Evolutionary conservation across 225 moss, liverwort and hornwort species (phyloP).

Genomic region (Physcomitrellopsis africana): DNA sequence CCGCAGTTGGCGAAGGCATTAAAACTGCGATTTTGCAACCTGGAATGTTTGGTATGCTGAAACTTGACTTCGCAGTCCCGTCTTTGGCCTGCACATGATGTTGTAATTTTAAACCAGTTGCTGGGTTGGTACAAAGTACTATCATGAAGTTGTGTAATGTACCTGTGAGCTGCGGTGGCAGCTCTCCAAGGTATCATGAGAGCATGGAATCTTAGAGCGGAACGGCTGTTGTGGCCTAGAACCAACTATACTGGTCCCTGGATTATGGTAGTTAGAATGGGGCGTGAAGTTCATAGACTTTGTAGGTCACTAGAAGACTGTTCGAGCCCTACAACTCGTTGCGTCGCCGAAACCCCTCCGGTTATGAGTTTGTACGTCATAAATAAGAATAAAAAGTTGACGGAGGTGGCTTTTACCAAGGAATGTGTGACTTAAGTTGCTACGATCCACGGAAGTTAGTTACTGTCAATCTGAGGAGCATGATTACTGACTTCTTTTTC

Average conservation of each 20-base stretch:
- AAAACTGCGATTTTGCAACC: background rate
- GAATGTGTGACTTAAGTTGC: too few species aligned
- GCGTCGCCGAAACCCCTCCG: too few species aligned
- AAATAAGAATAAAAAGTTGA: too few species aligned
- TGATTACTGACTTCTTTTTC: too few species aligned
- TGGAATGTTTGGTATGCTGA: background rate
- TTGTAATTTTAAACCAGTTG: slow-evolving; percentile 4
- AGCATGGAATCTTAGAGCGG: slow-evolving; percentile 35
- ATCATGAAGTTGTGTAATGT: slow-evolving; percentile 4
- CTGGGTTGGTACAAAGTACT: slow-evolving; percentile 33
- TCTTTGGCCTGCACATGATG: slow-evolving; percentile 23
- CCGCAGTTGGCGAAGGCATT: too few species aligned
- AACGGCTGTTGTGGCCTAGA: slow-evolving; percentile 27
- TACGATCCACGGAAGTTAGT: too few species aligned
- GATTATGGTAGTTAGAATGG: background rate
- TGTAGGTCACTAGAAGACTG: too few species aligned
- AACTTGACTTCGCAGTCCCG: slow-evolving; percentile 25
- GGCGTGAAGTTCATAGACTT: background rate
- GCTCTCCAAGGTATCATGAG: slow-evolving; percentile 36
- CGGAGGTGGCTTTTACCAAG: too few species aligned
- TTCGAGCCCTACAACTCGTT: too few species aligned
- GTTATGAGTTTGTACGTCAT: too few species aligned
- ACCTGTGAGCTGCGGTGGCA: slow-evolving; percentile 10
- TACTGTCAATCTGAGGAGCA: too few species aligned
- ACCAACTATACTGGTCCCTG: slow-evolving; percentile 7